Evolutionary conservation across 2,329 filamentous ascomycete species (phyloP), one percentile per base, ranked within the genome.

Genomic region (Penicillium sp.): DNA sequence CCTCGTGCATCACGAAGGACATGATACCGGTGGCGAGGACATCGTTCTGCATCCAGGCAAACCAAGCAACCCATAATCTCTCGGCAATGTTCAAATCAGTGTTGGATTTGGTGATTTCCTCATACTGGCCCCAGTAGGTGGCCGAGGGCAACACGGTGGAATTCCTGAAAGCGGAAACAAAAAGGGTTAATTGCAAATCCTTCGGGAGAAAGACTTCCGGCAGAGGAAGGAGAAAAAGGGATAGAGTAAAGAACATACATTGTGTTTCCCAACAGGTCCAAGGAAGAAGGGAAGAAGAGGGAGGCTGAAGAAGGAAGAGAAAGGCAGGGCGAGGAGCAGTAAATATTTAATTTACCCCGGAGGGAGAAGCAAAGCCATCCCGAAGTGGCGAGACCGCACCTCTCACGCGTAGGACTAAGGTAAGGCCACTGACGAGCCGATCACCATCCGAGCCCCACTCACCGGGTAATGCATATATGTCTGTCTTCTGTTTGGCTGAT

Each of bases 1-100:
- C 39, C 70, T 98, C 93, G 75, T 98, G 93, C 80, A 97, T 87
- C 55, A 85, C 71, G 68, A 98, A 98, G 59, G 89, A 95, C 86
- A 97, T 85, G 74, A 98, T 93, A 47, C 93, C 93, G 3, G 93
- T 98, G 45, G 93, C 93, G 48, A 98, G 82, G 39, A 86, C 84
- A 71, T 98, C 93, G 67, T 98, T 98, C 68, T 94, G 87, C 85
- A 97, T 95, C 78, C 83, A 98, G 11, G 91, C 80, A 68, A 98
- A 98, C 91, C 89, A 97, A 28, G 89, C 83, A 70, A 86, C 85
- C 93, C 93, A 98, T 53, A 95, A 75, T 62, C 84, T 83, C 77
- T 98, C 93, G 59, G 83, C 73, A 50, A 87, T 76, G 69, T 88
- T 96, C 60, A 98, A 81, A 54, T 89, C 80, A 42, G 94, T 79